Evolutionary conservation across 106 monocot genomes (phyloP).

Genomic region (Acorus gramineus): DNA sequence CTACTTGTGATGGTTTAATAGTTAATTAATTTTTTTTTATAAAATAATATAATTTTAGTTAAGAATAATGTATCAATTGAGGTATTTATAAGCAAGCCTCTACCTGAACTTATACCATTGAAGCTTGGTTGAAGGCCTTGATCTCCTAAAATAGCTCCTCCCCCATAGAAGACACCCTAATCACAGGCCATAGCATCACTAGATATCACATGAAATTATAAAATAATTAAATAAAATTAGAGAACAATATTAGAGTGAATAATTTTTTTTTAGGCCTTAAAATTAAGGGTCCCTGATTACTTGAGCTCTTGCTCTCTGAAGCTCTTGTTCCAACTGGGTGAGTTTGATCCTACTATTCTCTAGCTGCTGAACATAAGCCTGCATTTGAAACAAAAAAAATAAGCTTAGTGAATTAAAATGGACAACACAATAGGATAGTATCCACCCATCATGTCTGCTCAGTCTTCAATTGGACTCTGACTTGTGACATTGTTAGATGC

Average conservation of each 20-base stretch:
- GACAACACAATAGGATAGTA: too few relatives aligned
- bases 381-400: background rate
- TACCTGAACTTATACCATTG: slow-evolving; percentile 13
- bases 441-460: too few relatives aligned
- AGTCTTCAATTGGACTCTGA: too few relatives aligned
- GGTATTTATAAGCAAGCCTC: too few relatives aligned
- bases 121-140: slow-evolving; percentile 37
- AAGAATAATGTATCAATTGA: too few relatives aligned
- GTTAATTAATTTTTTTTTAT: too few relatives aligned
- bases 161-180: slow-evolving; percentile 49
- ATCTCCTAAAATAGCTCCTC: slow-evolving; percentile 29
- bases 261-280: too few relatives aligned
- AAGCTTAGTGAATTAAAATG: too few relatives aligned
- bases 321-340: slow-evolving; percentile 75
- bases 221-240: background rate
- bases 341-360: slow-evolving; percentile 66
- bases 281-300: slow-evolving; percentile 4
- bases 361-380: slow-evolving; percentile 84
- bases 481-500: too few relatives aligned
- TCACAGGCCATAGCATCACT: background rate
- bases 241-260: background rate
- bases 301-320: slow-evolving; percentile 61
- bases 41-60: too few relatives aligned
- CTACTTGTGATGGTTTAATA: too few relatives aligned
- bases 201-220: background rate